Base-by-base conservation (phyloP, 441 rosid species). In the California macrophylla region DNA sequence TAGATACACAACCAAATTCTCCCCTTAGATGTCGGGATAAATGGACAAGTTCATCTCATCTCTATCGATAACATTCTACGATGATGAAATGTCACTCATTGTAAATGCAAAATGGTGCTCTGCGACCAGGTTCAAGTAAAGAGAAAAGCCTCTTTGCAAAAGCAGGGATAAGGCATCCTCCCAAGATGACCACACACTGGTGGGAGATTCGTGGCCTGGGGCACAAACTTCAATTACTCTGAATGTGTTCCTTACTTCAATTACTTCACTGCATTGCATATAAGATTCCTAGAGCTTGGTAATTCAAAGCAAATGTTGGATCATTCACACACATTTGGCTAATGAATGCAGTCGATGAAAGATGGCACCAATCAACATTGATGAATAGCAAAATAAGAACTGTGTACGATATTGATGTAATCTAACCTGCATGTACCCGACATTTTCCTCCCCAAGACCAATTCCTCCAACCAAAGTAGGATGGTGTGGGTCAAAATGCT, bases 361-460 rank as follows among this genome's bases (percentile, higher is more conserved):
- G 15, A 45, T 45, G 54, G 54, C 54, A 45, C 24, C 24, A 18
- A 20, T 52, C 60, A 52, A 20, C 23, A 52, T 18, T 52, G 25
- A 20, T 6, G 10, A 18, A 52, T 10, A 52, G 6, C 7, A 1
- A 52, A 18, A 52, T 20, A 7, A 52, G 60, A 52, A 52, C n/a
- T n/a, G 40, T 9, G 10, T 8, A 6, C 7, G 40, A 7, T 36
- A 4, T 52, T 52, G 8, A 52, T 52, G 60, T 60, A 47, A 1
- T 60, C 86, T 78, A 71, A 93, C 98, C 97, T 93, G 98, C 98
- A 93, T 91, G 77, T 83, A 91, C 73, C 98, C 98, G 67, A 80
- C 80, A 82, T 78, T 86, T 77, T 93, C 97, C 84, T 93, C 98
- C 0, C 93, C 96, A 32, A 83, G 80, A 72, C 93, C 90, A 69